Percentiles rank a stretch among this genome's conserved stretches.
phyloP scores from a whole-genome alignment of 2,329 filamentous ascomycete genomes.

The Chaetomiaceae sp. region DNA sequence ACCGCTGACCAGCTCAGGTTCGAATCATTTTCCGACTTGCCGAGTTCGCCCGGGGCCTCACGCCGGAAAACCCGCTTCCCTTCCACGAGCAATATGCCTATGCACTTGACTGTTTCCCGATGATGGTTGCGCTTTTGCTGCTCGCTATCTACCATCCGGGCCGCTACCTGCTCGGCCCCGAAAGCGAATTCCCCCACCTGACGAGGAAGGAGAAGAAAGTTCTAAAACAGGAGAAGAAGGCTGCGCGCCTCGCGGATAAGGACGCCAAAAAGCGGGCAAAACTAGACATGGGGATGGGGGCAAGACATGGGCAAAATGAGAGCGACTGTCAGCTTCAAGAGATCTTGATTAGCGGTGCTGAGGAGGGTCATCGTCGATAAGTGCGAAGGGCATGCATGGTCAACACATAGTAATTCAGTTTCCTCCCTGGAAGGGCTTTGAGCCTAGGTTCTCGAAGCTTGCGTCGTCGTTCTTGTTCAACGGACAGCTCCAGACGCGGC shows the following conservation, averaged over 20 bases:
- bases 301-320: too few species aligned
- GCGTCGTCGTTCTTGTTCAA: too few species aligned
- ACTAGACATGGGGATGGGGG: too few species aligned
- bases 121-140: constrained; percentile 41
- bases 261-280: background rate
- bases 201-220: constrained; percentile 39
- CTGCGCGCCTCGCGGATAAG: background rate
- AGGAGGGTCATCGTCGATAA: too few species aligned
- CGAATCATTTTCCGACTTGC: constrained; percentile 55
- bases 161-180: constrained; percentile 37
- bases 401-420: too few species aligned
- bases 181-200: constrained; percentile 39
- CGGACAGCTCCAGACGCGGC: too few species aligned
- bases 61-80: constrained; percentile 31
- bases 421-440: too few species aligned
- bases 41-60: constrained; percentile 46
- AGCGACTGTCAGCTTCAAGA: too few species aligned
- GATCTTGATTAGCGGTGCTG: too few species aligned
- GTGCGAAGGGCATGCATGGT: too few species aligned
- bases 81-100: constrained; percentile 48
- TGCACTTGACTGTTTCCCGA: constrained; percentile 48
- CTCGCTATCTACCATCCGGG: constrained; percentile 40
- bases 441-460: too few species aligned
- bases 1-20: background rate
- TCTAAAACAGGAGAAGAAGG: background rate